Percentiles rank a stretch among this genome's conserved stretches.
Evolutionary conservation across 192 early-diverging fungal genomes (phyloP).

Genomic region (Entomortierella chlamydospora): DNA sequence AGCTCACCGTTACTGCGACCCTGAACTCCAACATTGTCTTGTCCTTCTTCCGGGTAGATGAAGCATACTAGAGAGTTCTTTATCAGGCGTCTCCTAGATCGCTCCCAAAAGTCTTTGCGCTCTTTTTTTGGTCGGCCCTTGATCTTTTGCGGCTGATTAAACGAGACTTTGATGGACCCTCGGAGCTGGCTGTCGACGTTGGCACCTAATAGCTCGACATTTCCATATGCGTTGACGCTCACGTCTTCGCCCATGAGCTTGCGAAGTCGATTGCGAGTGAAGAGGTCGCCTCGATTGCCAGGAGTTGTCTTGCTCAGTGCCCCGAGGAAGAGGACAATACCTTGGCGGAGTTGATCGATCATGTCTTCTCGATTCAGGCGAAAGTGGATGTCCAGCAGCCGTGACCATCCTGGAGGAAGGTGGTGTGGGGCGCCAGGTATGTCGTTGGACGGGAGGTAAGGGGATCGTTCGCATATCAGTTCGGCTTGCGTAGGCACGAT

Average conservation of each 20-base stretch:
- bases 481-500: slow-evolving; percentile 68
- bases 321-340: slow-evolving; percentile 55
- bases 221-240: slow-evolving; percentile 53
- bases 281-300: slow-evolving; percentile 10
- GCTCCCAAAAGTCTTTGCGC: slow-evolving; percentile 59
- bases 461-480: slow-evolving; percentile 43
- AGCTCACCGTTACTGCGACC: no score
- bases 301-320: slow-evolving; percentile 9
- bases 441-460: slow-evolving; percentile 63
- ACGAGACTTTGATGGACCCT: slow-evolving; percentile 36
- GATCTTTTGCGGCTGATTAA: slow-evolving; percentile 34
- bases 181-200: slow-evolving; percentile 15
- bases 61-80: slow-evolving; percentile 60
- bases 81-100: slow-evolving; percentile 54
- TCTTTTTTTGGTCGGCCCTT: slow-evolving; percentile 1
- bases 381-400: slow-evolving; percentile 69
- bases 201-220: slow-evolving; percentile 47
- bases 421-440: slow-evolving; percentile 57
- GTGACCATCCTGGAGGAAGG: slow-evolving; percentile 54
- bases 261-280: slow-evolving; percentile 21
- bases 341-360: slow-evolving; percentile 53
- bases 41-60: not conserved
- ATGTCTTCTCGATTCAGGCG: slow-evolving; percentile 70
- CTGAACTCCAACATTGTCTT: no score
- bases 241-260: slow-evolving; percentile 34